phyloP scores from a whole-genome alignment of 805 yeast species.

The Saccharomyces jurei region DNA sequence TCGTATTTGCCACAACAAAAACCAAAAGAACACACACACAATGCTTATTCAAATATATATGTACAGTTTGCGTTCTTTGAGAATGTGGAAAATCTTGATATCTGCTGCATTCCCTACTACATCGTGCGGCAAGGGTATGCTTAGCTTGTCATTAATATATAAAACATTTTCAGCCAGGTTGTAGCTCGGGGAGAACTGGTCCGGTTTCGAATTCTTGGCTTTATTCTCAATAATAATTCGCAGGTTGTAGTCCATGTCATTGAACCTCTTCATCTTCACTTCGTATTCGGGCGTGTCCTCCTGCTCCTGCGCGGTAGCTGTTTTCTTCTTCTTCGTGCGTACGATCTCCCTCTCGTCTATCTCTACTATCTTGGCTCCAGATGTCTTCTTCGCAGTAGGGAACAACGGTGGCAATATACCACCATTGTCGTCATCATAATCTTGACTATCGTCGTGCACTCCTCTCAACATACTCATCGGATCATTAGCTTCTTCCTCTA shows the following conservation, averaged over 20 bases:
- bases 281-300: background rate
- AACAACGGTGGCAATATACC: constrained; percentile 24
- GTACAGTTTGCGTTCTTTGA: background rate
- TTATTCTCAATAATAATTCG: background rate
- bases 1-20: background rate
- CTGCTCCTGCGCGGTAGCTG: background rate
- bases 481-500: constrained; percentile 32
- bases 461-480: constrained; percentile 37
- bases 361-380: background rate
- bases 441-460: constrained; percentile 14
- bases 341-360: constrained; percentile 38
- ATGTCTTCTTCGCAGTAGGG: constrained; percentile 8
- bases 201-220: background rate
- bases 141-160: background rate
- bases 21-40: constrained; percentile 11
- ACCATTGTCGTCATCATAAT: constrained; percentile 16
- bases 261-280: background rate
- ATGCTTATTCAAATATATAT: constrained; percentile 8
- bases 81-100: background rate
- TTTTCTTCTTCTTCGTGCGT: background rate
- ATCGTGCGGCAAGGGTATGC: background rate
- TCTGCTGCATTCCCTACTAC: background rate
- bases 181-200: background rate
- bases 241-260: background rate
- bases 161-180: background rate